Evolutionary conservation across 2,329 filamentous ascomycete species (phyloP), one percentile per base, ranked within the genome.

Genomic region (Venturia oleaginea): DNA sequence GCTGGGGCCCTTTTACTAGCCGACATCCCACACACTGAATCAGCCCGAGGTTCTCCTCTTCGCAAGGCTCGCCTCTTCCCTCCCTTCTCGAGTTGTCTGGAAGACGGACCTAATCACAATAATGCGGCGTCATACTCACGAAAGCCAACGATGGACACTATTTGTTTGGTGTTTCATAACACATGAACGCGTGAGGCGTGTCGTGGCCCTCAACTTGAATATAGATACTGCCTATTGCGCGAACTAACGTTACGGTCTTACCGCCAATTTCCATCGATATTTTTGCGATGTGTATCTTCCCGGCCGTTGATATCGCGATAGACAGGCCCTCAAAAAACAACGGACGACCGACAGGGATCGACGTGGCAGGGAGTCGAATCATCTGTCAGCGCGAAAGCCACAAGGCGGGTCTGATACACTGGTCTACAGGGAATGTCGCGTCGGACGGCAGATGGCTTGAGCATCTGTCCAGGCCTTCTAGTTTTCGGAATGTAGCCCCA

Each of bases 251-350:
- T 34, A 42, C 32, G 42, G 38, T 46, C 60, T 62, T 62, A 46
- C 38, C 60, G 42, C 60, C 40, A 48, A 32, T 19, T 4, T 37
- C 42, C 22, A 22, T 51, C 60, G 7, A 48, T 46, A n/a, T 62
- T 46, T 32, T 42, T 30, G 38, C 38, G 24, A 27, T 48, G 60
- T 46, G 42, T 62, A 62, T 62, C 42, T 37, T 32, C 42, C 60
- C 60, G 60, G 60, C 60, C 60, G 60, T 62, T 62, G 60, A 11
- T 62, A 62, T 62, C 60, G 60, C 22, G n/a, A 62, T 30, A 51
- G 38, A 24, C 60, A 62, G 27, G 42, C 27, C 51, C 10, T 27
- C 51, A 51, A 51, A 51, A 19, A 61, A 40, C 38, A 30, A 24
- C 19, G 13, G 38, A 48, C 40, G 32, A 51, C 60, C 60, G 42